These are phyloP conservation scores for Teratosphaeria pseudoeucalypti DNA, from an alignment of 2,329 filamentous ascomycete species.

Conservation along the genomic window DNA sequence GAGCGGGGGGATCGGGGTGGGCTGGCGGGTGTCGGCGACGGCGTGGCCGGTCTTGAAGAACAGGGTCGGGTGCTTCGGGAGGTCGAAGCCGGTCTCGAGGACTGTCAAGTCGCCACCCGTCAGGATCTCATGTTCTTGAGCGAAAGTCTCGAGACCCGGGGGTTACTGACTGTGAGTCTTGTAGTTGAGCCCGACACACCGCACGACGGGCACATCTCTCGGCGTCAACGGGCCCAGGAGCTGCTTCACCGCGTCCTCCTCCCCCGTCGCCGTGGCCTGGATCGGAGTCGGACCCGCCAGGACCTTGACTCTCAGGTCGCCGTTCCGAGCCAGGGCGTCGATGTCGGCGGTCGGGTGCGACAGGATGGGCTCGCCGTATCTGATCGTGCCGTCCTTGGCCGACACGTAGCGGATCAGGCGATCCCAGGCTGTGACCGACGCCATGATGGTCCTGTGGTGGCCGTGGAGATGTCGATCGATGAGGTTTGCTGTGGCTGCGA, in stretches of 20 bases:
- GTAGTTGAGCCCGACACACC: conserved; percentile 52
- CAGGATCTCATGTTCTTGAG: neutral
- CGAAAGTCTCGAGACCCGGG: too few relatives aligned
- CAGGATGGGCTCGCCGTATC: conserved; percentile 63
- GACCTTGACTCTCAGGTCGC: conserved; percentile 42
- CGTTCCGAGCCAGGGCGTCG: conserved; percentile 25
- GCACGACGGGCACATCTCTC: conserved; percentile 45
- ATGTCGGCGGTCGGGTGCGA: conserved; percentile 19
- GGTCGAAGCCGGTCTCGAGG: conserved; percentile 48
- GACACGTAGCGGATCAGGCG: conserved; percentile 61
- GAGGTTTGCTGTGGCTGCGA: neutral
- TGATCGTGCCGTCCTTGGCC: conserved; percentile 56
- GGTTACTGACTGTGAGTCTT: conserved; percentile 37
- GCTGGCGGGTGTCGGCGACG: conserved; percentile 52
- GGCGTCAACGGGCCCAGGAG: conserved; percentile 43
- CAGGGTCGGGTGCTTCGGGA: conserved; percentile 61
- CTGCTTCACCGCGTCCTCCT: conserved; percentile 43
- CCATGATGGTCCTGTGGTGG: conserved; percentile 5
- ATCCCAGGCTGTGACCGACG: conserved; percentile 31
- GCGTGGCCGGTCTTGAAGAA: conserved; percentile 65
- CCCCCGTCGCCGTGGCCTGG: conserved; percentile 41
- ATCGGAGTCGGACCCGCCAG: conserved; percentile 38
- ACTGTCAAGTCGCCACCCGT: conserved; percentile 9
- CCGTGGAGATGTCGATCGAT: conserved; percentile 1
- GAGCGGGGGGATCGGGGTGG: conserved; percentile 54